phyloP scores from a whole-genome alignment of 345 rosid genomes.

The Dovyalis caffra region DNA sequence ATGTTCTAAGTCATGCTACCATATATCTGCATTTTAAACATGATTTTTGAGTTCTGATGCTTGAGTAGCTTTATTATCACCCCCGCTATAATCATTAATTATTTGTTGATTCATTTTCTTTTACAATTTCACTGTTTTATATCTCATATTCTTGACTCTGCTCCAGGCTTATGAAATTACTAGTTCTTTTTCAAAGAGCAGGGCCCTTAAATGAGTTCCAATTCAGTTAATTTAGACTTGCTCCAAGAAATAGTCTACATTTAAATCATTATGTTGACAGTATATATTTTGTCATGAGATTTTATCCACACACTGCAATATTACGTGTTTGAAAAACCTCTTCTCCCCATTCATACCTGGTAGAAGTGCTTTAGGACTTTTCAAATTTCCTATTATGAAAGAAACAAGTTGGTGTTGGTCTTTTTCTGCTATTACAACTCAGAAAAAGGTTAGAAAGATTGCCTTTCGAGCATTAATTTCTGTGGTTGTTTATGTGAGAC shows the following conservation, averaged over 20 bases:
- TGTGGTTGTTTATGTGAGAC: constrained; percentile 16
- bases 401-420: neutral
- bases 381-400: neutral
- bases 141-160: constrained; percentile 1
- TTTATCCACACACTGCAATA: neutral
- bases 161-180: neutral
- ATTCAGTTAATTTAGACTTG: neutral
- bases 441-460: neutral
- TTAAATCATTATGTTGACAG: neutral
- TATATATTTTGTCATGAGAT: neutral
- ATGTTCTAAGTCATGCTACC: constrained; percentile 3
- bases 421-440: neutral
- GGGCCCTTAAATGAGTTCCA: neutral
- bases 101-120: neutral
- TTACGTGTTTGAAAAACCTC: neutral
- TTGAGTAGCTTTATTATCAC: neutral
- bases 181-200: neutral
- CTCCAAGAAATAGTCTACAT: neutral
- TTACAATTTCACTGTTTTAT: neutral
- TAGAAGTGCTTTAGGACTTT: neutral
- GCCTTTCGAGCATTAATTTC: constrained; percentile 6
- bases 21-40: neutral
- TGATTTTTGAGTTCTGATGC: neutral
- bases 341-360: neutral
- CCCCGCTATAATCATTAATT: neutral